Evolutionary conservation across 495 filamentous ascomycete genomes (phyloP).

Genomic region (Hyphodiscus hymeniophilus): DNA sequence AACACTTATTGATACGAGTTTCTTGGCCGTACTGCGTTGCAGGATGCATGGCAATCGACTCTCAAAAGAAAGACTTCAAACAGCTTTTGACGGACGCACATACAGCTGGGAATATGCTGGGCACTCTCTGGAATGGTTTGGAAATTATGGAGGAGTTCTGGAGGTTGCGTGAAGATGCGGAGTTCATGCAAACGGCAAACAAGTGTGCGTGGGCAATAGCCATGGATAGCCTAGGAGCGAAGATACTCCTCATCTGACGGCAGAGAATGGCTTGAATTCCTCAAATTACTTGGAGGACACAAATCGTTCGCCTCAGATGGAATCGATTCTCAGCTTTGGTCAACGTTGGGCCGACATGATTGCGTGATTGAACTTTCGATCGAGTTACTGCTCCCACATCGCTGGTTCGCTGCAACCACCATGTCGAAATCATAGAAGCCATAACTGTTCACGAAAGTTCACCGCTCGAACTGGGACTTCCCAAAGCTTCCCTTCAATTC

Average conservation of each 20-base stretch:
- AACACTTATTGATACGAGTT: conserved; percentile 3
- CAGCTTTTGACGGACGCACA: neutral
- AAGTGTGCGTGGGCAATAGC: conserved; percentile 5
- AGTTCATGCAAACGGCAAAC: neutral
- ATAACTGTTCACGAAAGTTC: neutral
- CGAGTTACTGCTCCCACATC: too few species aligned
- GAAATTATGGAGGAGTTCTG: conserved; percentile 8
- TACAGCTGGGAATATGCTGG: neutral
- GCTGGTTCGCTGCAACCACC: too few species aligned
- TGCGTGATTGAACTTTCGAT: too few species aligned
- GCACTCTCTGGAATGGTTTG: neutral
- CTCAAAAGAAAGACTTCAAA: neutral
- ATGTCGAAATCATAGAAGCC: too few species aligned
- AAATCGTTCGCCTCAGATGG: too few species aligned
- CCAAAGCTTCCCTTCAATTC: conserved; percentile 5
- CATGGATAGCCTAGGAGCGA: conserved; percentile 1
- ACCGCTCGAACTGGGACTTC: conserved; percentile 1
- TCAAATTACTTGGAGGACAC: too few species aligned
- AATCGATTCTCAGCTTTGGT: too few species aligned
- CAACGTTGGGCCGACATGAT: too few species aligned
- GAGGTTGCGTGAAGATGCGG: neutral
- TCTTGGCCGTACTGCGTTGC: conserved; percentile 6
- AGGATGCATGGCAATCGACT: conserved; percentile 5
- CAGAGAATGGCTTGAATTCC: too few species aligned
- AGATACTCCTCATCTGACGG: conserved; percentile 2